These are phyloP conservation scores for Trichoderma sp. DNA, from an alignment of 2,329 filamentous ascomycete species.

Conservation along the genomic window DNA sequence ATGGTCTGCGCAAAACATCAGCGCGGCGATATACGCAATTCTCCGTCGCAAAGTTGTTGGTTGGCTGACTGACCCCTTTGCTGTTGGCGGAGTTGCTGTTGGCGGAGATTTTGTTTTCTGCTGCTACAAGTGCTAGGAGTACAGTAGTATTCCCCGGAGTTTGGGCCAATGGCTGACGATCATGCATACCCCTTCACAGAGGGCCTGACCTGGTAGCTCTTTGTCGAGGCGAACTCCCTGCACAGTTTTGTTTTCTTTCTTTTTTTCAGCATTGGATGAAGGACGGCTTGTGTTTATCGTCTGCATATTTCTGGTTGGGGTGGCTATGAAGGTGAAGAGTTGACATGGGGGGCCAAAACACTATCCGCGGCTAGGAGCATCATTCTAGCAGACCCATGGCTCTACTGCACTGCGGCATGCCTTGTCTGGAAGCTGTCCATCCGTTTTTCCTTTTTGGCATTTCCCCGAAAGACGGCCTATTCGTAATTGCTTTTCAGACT, in stretches of 20 bases:
- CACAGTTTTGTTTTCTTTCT: background rate
- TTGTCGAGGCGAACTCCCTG: background rate
- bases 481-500: background rate
- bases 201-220: background rate
- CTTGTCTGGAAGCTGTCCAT: background rate
- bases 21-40: conserved; percentile 14
- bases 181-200: background rate
- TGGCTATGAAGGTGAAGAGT: background rate
- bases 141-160: background rate
- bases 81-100: background rate
- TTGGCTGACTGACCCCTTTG: background rate
- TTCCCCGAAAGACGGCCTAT: background rate
- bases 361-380: background rate
- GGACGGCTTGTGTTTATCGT: background rate
- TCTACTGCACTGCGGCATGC: background rate
- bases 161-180: background rate
- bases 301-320: background rate
- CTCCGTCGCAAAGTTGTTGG: background rate
- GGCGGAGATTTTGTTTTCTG: conserved; percentile 2
- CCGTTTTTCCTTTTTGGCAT: conserved; percentile 13
- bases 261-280: background rate
- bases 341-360: background rate
- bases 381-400: background rate
- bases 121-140: background rate
- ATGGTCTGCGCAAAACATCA: background rate